Evolutionary conservation across 176 grass and related monocot genomes (phyloP).

Genomic region (Bolboschoenus planiculmis): DNA sequence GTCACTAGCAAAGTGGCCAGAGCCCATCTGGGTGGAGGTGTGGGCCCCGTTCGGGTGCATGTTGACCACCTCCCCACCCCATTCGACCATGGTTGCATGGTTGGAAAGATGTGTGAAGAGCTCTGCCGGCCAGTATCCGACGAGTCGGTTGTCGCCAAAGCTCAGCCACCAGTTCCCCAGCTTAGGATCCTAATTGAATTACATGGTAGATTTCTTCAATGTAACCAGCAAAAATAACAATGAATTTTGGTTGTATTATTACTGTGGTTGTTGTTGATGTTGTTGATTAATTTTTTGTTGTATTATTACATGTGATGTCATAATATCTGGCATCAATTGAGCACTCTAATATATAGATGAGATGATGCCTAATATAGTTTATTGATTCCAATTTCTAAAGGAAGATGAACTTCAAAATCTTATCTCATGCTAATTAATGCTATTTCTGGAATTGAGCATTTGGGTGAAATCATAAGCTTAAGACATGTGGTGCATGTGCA

Average conservation of each 20-base stretch:
- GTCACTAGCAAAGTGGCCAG: constrained; percentile 51
- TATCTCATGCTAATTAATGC: neutral
- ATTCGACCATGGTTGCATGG: constrained; percentile 89
- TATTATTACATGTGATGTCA: neutral
- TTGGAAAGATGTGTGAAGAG: constrained; percentile 88
- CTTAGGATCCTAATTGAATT: constrained; percentile 54
- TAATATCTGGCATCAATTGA: neutral
- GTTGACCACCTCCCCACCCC: constrained; percentile 94
- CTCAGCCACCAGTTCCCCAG: constrained; percentile 97
- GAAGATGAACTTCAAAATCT: neutral
- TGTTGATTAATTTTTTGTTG: neutral
- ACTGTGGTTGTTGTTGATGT: neutral
- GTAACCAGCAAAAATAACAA: neutral
- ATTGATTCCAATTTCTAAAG: neutral
- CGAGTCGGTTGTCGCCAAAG: constrained; percentile 56
- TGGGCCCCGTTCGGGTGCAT: constrained; percentile 43
- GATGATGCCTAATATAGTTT: neutral
- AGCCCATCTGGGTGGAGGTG: constrained; percentile 92
- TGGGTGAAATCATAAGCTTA: neutral
- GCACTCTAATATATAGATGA: neutral
- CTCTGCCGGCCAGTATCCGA: constrained; percentile 88
- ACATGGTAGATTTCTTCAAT: neutral
- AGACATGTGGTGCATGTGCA: neutral
- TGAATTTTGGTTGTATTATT: neutral
- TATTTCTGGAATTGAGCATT: neutral